These are phyloP conservation scores for Pyrenopolyporus hunteri DNA, from an alignment of 495 filamentous ascomycete genomes.

Conservation along the genomic window DNA sequence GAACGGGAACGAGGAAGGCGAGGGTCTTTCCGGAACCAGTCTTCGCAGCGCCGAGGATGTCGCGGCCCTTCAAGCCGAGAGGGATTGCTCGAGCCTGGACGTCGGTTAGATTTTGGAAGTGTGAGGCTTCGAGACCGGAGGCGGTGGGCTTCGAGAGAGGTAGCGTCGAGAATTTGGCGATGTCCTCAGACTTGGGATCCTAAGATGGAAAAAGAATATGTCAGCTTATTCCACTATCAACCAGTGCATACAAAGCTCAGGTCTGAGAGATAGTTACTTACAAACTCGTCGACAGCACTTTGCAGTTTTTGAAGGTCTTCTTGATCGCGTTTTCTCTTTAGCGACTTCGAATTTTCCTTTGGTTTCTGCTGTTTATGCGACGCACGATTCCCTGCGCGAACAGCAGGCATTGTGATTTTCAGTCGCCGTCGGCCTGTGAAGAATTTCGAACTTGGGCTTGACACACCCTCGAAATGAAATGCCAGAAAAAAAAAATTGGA, in stretches of 20 bases:
- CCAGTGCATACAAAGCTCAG: neutral
- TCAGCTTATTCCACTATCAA: slow-evolving; percentile 8
- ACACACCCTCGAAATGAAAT: slow-evolving; percentile 17
- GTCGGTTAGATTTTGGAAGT: slow-evolving; percentile 89
- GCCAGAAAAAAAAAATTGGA: slow-evolving; percentile 27
- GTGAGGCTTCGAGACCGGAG: slow-evolving; percentile 78
- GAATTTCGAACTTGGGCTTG: neutral
- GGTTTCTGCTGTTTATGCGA: slow-evolving; percentile 34
- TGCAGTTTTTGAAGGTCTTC: slow-evolving; percentile 65
- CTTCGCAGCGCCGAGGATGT: slow-evolving; percentile 94
- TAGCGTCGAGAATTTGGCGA: slow-evolving; percentile 74
- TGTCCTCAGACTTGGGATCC: slow-evolving; percentile 55
- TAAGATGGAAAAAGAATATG: slow-evolving; percentile 30
- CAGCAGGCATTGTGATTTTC: slow-evolving; percentile 21
- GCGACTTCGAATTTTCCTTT: slow-evolving; percentile 45
- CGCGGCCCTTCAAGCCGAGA: slow-evolving; percentile 80
- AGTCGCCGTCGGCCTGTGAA: neutral
- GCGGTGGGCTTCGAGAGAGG: slow-evolving; percentile 87
- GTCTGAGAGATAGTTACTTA: slow-evolving; percentile 24
- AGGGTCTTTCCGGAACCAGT: slow-evolving; percentile 97
- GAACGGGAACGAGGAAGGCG: slow-evolving; percentile 87
- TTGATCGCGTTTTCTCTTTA: slow-evolving; percentile 55
- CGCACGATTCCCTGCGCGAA: slow-evolving; percentile 9
- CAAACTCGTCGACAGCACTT: slow-evolving; percentile 48
- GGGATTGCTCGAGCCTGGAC: slow-evolving; percentile 89